A percentile compares a stretch with the other conserved stretches of the same genome.
These are phyloP conservation scores for Colletotrichum phormii DNA, from an alignment of 2,329 filamentous ascomycete species.

Conservation along the genomic window DNA sequence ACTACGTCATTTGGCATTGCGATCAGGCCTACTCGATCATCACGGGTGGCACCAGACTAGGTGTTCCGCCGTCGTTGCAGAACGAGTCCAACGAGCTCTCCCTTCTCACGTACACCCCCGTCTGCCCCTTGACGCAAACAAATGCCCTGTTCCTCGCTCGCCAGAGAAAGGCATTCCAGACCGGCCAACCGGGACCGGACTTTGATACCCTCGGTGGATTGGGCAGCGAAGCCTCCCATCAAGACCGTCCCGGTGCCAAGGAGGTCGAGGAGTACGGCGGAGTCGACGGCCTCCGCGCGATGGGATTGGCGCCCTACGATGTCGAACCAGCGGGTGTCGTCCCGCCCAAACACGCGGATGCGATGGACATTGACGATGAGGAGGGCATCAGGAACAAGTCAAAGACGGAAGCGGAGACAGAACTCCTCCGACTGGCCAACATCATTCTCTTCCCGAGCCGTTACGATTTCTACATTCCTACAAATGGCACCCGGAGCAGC, in stretches of 20 bases:
- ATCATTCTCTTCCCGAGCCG: constrained; percentile 64
- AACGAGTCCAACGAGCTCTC: constrained; percentile 49
- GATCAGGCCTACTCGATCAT: constrained; percentile 68
- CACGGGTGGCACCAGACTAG: constrained; percentile 49
- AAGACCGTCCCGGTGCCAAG: constrained; percentile 59
- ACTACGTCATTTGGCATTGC: constrained; percentile 70
- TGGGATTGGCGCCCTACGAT: constrained; percentile 67
- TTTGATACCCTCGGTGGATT: constrained; percentile 66
- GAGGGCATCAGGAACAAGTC: constrained; percentile 43
- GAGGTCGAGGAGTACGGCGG: constrained; percentile 65
- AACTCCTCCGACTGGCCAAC: constrained; percentile 65
- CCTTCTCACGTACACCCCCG: constrained; percentile 67
- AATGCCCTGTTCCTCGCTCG: constrained; percentile 56
- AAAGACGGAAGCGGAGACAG: constrained; percentile 57
- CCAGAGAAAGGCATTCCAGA: constrained; percentile 64
- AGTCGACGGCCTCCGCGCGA: constrained; percentile 63
- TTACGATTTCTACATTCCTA: constrained; percentile 39
- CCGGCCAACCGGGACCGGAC: constrained; percentile 65
- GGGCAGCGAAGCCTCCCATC: constrained; percentile 63
- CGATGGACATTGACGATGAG: constrained; percentile 43
- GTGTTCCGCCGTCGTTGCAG: constrained; percentile 41
- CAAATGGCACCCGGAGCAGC: constrained; percentile 26
- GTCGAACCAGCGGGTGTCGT: constrained; percentile 48
- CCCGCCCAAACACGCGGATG: constrained; percentile 39
- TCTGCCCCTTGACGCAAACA: constrained; percentile 59